Conservation (phyloP, 2,329 filamentous ascomycete species). For the Venturia nashicola region DNA sequence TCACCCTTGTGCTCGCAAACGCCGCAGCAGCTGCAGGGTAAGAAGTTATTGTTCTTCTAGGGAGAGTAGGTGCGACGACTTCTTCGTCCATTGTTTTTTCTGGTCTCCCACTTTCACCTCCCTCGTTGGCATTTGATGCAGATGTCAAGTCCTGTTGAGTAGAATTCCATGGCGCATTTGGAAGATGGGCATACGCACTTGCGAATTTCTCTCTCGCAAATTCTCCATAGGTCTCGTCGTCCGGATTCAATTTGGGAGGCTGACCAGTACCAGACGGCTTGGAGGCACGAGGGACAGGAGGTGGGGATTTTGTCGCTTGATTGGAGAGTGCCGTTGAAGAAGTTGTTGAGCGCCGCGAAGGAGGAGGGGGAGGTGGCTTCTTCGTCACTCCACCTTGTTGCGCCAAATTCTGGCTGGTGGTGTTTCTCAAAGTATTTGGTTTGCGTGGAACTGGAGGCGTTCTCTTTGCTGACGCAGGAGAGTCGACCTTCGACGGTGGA, state of each 20-base stretch:
- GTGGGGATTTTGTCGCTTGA: constrained; percentile 16
- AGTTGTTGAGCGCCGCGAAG: constrained; percentile 14
- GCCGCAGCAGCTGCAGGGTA: constrained; percentile 25
- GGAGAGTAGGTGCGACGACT: constrained; percentile 21
- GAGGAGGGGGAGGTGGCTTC: constrained; percentile 19
- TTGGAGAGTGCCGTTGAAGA: constrained; percentile 11
- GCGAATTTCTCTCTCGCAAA: constrained; percentile 26
- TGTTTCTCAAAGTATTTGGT: constrained; percentile 25
- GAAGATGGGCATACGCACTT: constrained; percentile 27
- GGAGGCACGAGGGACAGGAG: constrained; percentile 18
- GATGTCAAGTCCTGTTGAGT: background rate
- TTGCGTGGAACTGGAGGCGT: constrained; percentile 23
- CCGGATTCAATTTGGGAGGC: constrained; percentile 22
- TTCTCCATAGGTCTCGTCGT: constrained; percentile 24
- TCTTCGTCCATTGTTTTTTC: constrained; percentile 6
- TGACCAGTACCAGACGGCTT: constrained; percentile 14
- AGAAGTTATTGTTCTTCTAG: constrained; percentile 23
- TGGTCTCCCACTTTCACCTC: constrained; percentile 4
- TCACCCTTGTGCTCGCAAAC: constrained; percentile 26
- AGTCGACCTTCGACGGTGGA: constrained; percentile 9
- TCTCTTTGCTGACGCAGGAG: constrained; percentile 7
- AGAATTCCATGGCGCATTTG: constrained; percentile 17
- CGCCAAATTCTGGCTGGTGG: constrained; percentile 18
- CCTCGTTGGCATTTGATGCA: background rate
- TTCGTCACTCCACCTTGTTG: constrained; percentile 12